A percentile compares a stretch with the other conserved stretches of the same genome.
Conservation (phyloP, 2,329 filamentous ascomycete species). For the Emericellopsis atlantica region DNA sequence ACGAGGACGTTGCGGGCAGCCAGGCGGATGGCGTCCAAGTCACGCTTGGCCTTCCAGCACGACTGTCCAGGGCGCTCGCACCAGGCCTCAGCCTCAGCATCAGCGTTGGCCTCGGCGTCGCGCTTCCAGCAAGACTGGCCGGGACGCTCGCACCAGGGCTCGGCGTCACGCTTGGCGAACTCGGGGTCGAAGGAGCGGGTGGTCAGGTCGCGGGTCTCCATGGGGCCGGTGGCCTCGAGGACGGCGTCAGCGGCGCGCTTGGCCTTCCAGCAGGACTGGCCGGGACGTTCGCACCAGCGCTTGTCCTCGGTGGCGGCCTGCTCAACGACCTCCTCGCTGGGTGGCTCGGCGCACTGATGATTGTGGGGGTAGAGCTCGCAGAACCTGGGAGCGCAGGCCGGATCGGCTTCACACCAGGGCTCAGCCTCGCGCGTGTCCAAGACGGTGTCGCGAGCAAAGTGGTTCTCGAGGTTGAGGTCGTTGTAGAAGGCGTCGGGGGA, state of each 20-base stretch:
- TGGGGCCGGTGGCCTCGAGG: conserved; percentile 11
- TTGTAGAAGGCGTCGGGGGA: conserved; percentile 18
- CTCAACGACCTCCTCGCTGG: conserved; percentile 15
- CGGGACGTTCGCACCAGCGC: conserved; percentile 20
- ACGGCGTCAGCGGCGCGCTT: conserved; percentile 24
- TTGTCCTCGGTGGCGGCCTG: conserved; percentile 13
- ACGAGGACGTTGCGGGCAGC: conserved; percentile 15
- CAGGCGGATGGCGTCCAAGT: conserved; percentile 7
- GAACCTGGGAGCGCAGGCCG: too few relatives aligned
- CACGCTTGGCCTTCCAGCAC: conserved; percentile 18
- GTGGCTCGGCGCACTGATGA: conserved; percentile 26
- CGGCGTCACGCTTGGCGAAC: conserved; percentile 15
- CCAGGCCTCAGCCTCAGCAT: conserved; percentile 12
- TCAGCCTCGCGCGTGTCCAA: conserved; percentile 5
- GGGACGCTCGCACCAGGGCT: conserved; percentile 7
- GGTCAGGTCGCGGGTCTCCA: conserved; percentile 9
- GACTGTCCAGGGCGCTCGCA: conserved; percentile 11
- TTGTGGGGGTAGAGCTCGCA: conserved; percentile 9
- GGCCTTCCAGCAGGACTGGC: conserved; percentile 23
- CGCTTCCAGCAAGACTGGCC: conserved; percentile 20
- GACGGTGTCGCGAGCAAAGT: conserved; percentile 12
- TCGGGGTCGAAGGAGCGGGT: conserved; percentile 13
- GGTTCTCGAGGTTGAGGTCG: conserved; percentile 13
- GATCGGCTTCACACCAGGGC: conserved; percentile 11
- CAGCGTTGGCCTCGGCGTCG: conserved; percentile 24